Evolutionary conservation across 306 rosid species (phyloP).

Genomic region (Comarum palustre): DNA sequence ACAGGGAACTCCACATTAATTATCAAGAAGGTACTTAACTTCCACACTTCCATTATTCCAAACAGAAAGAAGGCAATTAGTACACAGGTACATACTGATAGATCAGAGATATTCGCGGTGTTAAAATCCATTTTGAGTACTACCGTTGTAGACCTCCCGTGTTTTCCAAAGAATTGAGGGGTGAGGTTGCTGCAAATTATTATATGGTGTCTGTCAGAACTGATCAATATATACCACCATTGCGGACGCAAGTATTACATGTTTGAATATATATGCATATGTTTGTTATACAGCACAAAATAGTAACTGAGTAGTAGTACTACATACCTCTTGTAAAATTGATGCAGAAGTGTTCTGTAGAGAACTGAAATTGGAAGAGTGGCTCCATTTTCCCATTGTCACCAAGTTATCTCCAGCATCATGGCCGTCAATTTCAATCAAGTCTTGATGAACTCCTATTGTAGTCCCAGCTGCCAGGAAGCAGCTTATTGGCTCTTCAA

Average conservation of each 20-base stretch:
- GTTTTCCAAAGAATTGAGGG: constrained; percentile 43
- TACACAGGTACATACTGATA: not conserved
- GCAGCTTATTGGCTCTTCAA: constrained; percentile 22
- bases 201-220: constrained; percentile 19
- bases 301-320: not conserved
- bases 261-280: not conserved
- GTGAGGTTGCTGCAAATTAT: constrained; percentile 61
- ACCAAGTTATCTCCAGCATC: constrained; percentile 27
- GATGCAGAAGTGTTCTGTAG: constrained; percentile 31
- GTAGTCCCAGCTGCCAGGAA: constrained; percentile 7
- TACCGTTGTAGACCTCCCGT: constrained; percentile 54
- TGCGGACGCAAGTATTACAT: not conserved
- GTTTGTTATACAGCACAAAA: constrained; percentile 7
- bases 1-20: not conserved
- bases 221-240: not conserved
- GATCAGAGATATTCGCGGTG: not conserved
- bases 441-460: not conserved
- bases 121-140: constrained; percentile 27
- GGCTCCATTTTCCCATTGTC: constrained; percentile 54
- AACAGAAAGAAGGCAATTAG: constrained; percentile 7
- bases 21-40: not conserved
- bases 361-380: constrained; percentile 44
- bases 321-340: constrained; percentile 54
- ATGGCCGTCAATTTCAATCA: constrained; percentile 24
- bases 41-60: constrained; percentile 17